phyloP scores from a whole-genome alignment of 305 asterid species.

The Fraxinus sp. region DNA sequence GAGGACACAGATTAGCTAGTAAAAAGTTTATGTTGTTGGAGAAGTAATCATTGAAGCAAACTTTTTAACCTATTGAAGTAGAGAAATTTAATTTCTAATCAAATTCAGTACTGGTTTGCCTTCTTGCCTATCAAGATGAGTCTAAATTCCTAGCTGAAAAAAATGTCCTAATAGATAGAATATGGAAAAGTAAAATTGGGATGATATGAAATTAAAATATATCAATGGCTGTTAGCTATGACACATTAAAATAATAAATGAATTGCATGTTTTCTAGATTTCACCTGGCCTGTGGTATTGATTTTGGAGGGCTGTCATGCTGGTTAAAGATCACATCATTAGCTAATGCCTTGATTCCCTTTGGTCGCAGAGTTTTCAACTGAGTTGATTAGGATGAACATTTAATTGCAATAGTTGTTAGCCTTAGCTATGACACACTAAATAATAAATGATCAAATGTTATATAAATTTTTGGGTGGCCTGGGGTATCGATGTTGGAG shows the following conservation, averaged over 20 bases:
- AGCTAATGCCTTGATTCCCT: neutral
- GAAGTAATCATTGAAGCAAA: neutral
- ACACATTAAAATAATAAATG: neutral
- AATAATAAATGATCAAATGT: neutral
- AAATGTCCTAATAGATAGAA: neutral
- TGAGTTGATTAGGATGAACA: neutral
- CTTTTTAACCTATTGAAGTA: neutral
- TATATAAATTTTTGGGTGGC: neutral
- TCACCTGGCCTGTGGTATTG: neutral
- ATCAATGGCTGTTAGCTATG: neutral
- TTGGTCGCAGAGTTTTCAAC: neutral
- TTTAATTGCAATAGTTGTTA: neutral
- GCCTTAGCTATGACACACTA: neutral
- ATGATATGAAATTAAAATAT: neutral
- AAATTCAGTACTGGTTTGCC: neutral
- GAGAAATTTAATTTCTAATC: neutral
- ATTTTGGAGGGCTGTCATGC: neutral
- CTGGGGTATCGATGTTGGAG: neutral
- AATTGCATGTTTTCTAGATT: neutral
- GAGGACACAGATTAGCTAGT: slow-evolving; percentile 4
- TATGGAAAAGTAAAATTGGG: neutral
- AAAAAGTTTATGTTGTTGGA: neutral
- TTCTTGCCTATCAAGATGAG: neutral
- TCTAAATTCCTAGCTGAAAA: neutral
- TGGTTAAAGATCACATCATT: neutral